These are phyloP conservation scores for Melampsora larici-populina DNA, from an alignment of 1,284 basidiomycete genomes.

Conservation along the genomic window DNA sequence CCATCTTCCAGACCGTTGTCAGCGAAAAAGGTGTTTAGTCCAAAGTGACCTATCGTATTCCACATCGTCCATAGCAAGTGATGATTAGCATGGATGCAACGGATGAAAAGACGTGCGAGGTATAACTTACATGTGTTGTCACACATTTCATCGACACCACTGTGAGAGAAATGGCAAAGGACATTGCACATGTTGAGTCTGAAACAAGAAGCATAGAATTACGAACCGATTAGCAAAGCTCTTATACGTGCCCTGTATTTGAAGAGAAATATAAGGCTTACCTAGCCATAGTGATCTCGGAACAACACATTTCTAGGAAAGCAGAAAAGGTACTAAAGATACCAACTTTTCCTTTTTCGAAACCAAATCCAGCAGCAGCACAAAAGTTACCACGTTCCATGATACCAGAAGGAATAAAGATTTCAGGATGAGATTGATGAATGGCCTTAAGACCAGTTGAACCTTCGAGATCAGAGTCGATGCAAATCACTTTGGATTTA, in stretches of 20 bases:
- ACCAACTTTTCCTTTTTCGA: constrained; percentile 46
- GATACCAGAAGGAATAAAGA: no score
- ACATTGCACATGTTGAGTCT: constrained; percentile 79
- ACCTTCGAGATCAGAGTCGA: no score
- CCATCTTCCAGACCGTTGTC: constrained; percentile 77
- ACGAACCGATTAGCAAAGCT: not conserved
- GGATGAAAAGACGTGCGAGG: constrained; percentile 14
- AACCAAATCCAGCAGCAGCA: no score
- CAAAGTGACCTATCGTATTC: constrained; percentile 49
- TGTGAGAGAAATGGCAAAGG: constrained; percentile 79
- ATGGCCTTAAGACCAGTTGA: no score
- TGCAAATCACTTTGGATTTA: no score
- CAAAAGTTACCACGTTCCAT: no score
- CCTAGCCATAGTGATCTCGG: constrained; percentile 78
- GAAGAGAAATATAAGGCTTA: constrained; percentile 17
- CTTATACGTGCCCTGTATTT: not conserved
- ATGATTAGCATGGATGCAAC: not conserved
- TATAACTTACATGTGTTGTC: constrained; percentile 67
- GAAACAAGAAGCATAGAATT: not conserved
- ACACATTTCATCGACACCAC: constrained; percentile 69
- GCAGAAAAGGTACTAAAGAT: constrained; percentile 80
- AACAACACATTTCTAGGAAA: constrained; percentile 80
- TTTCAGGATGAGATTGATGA: no score
- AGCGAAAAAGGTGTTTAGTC: constrained; percentile 75
- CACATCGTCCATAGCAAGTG: not conserved